Percentiles rank a stretch among this genome's conserved stretches.
Evolutionary conservation across 2,329 filamentous ascomycete species (phyloP).

Genomic region (Verticillium longisporum): DNA sequence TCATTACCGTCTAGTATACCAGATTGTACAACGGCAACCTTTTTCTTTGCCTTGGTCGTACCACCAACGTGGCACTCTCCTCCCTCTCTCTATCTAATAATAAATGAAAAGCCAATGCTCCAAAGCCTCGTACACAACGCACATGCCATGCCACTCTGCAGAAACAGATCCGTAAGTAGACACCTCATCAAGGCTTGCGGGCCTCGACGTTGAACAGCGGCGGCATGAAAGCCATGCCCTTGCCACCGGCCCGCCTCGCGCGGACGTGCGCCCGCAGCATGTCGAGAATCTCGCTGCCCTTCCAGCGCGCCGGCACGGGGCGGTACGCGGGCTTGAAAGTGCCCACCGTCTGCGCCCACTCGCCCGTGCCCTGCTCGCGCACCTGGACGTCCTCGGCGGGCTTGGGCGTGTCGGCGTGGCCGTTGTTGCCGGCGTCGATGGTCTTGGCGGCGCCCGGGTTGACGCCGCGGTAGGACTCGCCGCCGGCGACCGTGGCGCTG

Average conservation of each 20-base stretch:
- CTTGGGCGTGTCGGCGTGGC: slow-evolving; percentile 23
- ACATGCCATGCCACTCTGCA: too few species aligned
- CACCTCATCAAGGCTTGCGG: neutral
- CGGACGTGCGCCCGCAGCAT: slow-evolving; percentile 78
- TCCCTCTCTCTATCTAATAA: too few species aligned
- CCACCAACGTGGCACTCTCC: too few species aligned
- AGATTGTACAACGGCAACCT: too few species aligned
- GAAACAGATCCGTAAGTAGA: too few species aligned
- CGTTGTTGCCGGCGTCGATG: slow-evolving; percentile 16
- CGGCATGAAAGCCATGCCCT: slow-evolving; percentile 54
- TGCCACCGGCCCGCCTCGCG: slow-evolving; percentile 37
- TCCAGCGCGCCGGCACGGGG: slow-evolving; percentile 82
- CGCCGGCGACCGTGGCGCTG: slow-evolving; percentile 19
- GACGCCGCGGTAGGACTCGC: slow-evolving; percentile 11
- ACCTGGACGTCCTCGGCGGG: slow-evolving; percentile 15
- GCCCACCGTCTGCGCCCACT: slow-evolving; percentile 96
- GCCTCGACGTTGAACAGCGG: slow-evolving; percentile 22
- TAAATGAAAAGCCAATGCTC: too few species aligned
- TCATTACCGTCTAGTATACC: too few species aligned
- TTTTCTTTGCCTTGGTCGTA: too few species aligned
- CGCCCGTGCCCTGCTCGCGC: slow-evolving; percentile 46
- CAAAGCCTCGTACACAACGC: too few species aligned
- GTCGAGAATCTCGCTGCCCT: slow-evolving; percentile 68
- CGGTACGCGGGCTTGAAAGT: slow-evolving; percentile 91
- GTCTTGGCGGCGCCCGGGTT: slow-evolving; percentile 20